Conservation (phyloP, 768 basidiomycete genomes). For the Cytidiella melzeri region DNA sequence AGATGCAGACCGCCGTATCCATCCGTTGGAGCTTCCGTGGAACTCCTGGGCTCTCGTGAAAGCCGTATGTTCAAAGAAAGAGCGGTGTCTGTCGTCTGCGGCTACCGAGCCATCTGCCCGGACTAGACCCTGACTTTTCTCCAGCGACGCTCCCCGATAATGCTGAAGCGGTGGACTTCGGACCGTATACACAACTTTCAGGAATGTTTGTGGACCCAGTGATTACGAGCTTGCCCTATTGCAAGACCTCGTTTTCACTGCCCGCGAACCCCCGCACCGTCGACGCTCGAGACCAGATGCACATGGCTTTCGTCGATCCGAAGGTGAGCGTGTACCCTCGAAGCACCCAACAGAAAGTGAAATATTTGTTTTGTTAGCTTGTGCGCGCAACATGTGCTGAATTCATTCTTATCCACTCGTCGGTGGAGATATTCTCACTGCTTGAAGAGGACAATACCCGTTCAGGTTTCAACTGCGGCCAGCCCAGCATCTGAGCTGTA, state of each 20-base stretch:
- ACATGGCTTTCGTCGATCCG: conserved; percentile 8
- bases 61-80: conserved; percentile 6
- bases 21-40: conserved; percentile 4
- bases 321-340: conserved; percentile 4
- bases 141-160: not conserved
- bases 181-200: not conserved
- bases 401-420: conserved; percentile 10
- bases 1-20: not conserved
- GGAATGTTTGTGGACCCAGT: conserved; percentile 8
- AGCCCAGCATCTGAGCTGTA: too few relatives aligned
- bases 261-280: not conserved
- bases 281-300: conserved; percentile 1
- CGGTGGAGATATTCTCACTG: conserved; percentile 6
- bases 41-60: conserved; percentile 1
- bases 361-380: not conserved
- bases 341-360: not conserved
- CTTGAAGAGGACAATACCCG: too few relatives aligned
- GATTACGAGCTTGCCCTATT: conserved; percentile 5
- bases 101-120: conserved; percentile 8
- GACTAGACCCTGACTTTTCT: conserved; percentile 9
- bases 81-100: conserved; percentile 3
- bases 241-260: not conserved
- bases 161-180: not conserved
- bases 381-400: conserved; percentile 10
- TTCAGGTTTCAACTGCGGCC: too few relatives aligned